Percentiles rank a stretch among this genome's conserved stretches.
phyloP scores from a whole-genome alignment of 345 rosid genomes.

The Lumnitzera littorea region DNA sequence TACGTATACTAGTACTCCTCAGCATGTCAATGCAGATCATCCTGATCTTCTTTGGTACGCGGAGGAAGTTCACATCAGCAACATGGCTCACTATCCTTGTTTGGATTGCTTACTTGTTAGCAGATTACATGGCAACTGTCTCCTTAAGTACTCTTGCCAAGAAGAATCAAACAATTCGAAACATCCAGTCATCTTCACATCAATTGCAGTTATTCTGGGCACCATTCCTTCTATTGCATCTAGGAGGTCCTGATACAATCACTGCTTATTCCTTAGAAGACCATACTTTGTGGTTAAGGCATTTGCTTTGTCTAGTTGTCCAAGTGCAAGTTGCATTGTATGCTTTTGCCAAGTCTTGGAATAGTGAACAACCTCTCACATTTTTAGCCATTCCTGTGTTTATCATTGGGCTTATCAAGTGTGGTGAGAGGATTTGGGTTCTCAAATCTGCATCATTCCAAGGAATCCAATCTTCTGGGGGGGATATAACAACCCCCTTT shows the following conservation, averaged over 20 bases:
- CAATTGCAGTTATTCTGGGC: conserved; percentile 4
- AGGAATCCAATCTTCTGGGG: conserved; percentile 3
- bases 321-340: neutral
- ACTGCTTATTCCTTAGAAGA: conserved; percentile 10
- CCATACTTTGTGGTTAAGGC: conserved; percentile 5
- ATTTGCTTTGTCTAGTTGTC: neutral
- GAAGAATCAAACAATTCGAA: neutral
- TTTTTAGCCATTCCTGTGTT: conserved; percentile 6
- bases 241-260: conserved; percentile 11
- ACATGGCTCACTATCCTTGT: neutral
- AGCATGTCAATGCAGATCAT: neutral
- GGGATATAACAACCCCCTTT: conserved; percentile 1
- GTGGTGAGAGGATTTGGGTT: conserved; percentile 13
- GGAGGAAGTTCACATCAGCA: neutral
- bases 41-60: neutral
- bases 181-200: neutral
- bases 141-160: neutral
- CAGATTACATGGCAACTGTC: conserved; percentile 1
- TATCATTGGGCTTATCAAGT: conserved; percentile 11
- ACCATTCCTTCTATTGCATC: conserved; percentile 7
- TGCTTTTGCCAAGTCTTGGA: neutral
- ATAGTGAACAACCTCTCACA: neutral
- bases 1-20: neutral
- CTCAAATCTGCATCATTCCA: conserved; percentile 9
- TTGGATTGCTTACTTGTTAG: conserved; percentile 2